Evolutionary conservation across 2,329 filamentous ascomycete genomes (phyloP).

Genomic region (Botryosphaeria dothidea): DNA sequence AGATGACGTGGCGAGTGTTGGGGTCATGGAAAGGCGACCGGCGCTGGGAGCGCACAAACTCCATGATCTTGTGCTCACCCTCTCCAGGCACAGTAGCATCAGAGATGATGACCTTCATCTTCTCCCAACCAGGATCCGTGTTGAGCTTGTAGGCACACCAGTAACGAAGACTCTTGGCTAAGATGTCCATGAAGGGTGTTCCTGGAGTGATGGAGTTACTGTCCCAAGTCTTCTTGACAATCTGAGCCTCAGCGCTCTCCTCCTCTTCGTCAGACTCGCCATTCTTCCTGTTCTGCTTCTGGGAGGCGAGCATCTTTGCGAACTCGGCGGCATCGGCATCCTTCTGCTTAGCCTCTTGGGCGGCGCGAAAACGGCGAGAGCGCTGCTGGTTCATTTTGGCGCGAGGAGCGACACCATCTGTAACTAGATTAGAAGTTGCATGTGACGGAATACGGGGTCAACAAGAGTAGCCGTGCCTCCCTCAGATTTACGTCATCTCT

Average conservation of each 20-base stretch:
- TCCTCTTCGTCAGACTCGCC: conserved; percentile 53
- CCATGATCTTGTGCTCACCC: conserved; percentile 99
- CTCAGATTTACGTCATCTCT: conserved; percentile 30
- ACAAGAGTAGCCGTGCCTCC: conserved; percentile 29
- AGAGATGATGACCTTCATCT: conserved; percentile 94
- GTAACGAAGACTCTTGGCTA: conserved; percentile 86
- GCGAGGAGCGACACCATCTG: conserved; percentile 93
- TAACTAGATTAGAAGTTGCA: conserved; percentile 18
- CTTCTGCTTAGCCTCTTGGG: conserved; percentile 92
- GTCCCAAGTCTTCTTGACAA: conserved; percentile 88
- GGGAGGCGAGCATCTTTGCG: conserved; percentile 71
- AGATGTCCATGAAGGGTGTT: conserved; percentile 97
- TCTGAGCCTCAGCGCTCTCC: conserved; percentile 61
- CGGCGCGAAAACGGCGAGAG: conserved; percentile 89
- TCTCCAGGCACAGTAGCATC: conserved; percentile 97
- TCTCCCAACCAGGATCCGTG: conserved; percentile 90
- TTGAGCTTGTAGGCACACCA: conserved; percentile 98
- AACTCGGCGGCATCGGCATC: conserved; percentile 89
- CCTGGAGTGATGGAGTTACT: conserved; percentile 87
- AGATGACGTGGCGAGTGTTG: conserved; percentile 97
- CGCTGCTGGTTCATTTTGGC: conserved; percentile 99
- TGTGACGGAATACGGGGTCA: background rate
- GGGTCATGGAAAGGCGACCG: conserved; percentile 89
- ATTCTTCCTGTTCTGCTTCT: conserved; percentile 52
- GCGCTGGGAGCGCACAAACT: conserved; percentile 92